These are phyloP conservation scores for Pinus albicaulis DNA, from an alignment of 75 land plant species.

Conservation along the genomic window DNA sequence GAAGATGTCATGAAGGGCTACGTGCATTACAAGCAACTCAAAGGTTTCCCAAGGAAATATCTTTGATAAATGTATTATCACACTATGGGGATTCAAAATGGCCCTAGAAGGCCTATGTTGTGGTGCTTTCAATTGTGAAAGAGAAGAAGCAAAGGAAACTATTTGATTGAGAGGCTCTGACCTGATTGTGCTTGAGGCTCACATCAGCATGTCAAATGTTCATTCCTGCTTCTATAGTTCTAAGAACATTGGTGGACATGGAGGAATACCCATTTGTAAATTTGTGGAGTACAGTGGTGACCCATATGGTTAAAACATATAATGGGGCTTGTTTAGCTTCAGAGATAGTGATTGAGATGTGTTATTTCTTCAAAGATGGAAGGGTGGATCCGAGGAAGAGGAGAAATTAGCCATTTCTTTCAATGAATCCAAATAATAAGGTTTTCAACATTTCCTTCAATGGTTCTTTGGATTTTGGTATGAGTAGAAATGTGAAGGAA, in stretches of 20 bases:
- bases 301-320: conserved; percentile 35
- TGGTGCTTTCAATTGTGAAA: conserved; percentile 33
- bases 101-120: conserved; percentile 41
- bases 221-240: no score
- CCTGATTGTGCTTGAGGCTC: no score
- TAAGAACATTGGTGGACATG: no score
- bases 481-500: conserved; percentile 60
- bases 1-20: conserved; percentile 47
- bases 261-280: conserved; percentile 15
- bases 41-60: conserved; percentile 57
- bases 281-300: conserved; percentile 51
- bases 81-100: conserved; percentile 27
- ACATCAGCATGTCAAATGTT: no score
- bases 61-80: conserved; percentile 31
- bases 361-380: conserved; percentile 13
- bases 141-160: conserved; percentile 27
- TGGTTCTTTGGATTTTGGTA: conserved; percentile 53
- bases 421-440: conserved; percentile 63
- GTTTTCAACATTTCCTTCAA: conserved; percentile 45
- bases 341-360: conserved; percentile 54
- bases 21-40: conserved; percentile 42
- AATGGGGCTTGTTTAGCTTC: conserved; percentile 55
- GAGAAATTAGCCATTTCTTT: conserved; percentile 47
- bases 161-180: background rate
- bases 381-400: background rate